Percentiles rank a stretch among this genome's conserved stretches.
These are phyloP conservation scores for Huntiella omanensis DNA, from an alignment of 2,329 filamentous ascomycete species.

Conservation along the genomic window DNA sequence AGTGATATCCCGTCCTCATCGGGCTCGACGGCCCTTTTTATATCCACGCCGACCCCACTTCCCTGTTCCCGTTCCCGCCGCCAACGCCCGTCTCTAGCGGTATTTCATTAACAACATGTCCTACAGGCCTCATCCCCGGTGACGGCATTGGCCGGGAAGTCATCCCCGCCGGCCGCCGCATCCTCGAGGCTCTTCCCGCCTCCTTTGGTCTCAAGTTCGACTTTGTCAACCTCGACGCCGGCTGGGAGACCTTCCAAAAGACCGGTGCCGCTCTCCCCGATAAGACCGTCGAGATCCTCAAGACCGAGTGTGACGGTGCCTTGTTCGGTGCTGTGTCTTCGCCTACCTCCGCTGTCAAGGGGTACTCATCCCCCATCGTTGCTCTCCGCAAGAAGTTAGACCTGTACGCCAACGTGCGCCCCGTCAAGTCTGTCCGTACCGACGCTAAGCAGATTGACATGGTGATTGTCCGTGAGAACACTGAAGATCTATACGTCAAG, in stretches of 20 bases:
- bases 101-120: not conserved
- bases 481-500: conserved; percentile 95
- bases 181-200: conserved; percentile 83
- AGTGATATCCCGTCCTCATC: not conserved
- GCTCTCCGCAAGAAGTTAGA: conserved; percentile 87
- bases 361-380: conserved; percentile 93
- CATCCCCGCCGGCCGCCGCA: conserved; percentile 77
- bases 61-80: no score
- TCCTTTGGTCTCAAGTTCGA: conserved; percentile 86
- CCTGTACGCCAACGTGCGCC: conserved; percentile 92
- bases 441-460: conserved; percentile 63
- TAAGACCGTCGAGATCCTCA: conserved; percentile 73
- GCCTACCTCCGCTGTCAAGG: conserved; percentile 66
- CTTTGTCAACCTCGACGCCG: conserved; percentile 82
- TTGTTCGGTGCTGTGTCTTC: conserved; percentile 94
- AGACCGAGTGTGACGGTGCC: conserved; percentile 82
- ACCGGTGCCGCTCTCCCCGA: conserved; percentile 80
- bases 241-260: conserved; percentile 82
- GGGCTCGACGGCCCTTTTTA: no score
- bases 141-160: conserved; percentile 98
- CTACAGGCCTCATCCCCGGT: conserved; percentile 75
- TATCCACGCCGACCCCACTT: no score
- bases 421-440: conserved; percentile 66
- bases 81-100: no score
- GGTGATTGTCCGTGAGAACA: conserved; percentile 97